Evolutionary conservation across 305 asterid genomes (phyloP), one percentile per base, ranked within the genome.

Genomic region (Plantago coronopus): DNA sequence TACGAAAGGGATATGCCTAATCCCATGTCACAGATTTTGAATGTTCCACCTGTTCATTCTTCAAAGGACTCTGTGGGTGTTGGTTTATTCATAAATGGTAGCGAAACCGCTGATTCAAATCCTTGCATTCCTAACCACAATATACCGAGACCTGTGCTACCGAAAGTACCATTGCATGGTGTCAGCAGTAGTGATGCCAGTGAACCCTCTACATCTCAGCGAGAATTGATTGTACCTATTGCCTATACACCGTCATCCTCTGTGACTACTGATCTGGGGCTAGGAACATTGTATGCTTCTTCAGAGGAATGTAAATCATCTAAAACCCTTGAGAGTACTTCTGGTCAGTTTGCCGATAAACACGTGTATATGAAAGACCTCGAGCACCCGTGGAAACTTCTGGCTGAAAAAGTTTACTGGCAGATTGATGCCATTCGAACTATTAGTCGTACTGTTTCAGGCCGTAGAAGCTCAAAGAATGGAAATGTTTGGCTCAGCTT

Each of bases 401-500:
- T 93, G 61, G 79, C 88, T 27, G 86, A 78, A 72, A 84, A 76
- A 63, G 76, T 87, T 54, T 65, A 69, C 68, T 89, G 96, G 95
- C 99, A 89, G 79, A 71, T 65, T 46, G 89, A 89, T 68, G 96
- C 97, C 59, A 75, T 89, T 69, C 69, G 55, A 68, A 65, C 74
- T 27, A 78, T 89, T 46, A 31, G 84, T 72, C 84, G 48, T 67
- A 72, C 85, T 34, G 53, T 93, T 58, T 76, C 83, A 27, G 66
- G 71, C 54, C 80, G 81, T 75, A 76, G 74, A 79, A 73, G 70
- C 62, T 78, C 78, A 23, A 77, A 72, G 66, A 78, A 76, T 70
- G 86, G 96, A 72, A 84, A 73, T 72, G 57, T 83, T 50, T 93
- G 97, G 97, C 81, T 93, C 69, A 74, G 84, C 72, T 85, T 89